Conservation (phyloP, 1,284 basidiomycete genomes). For the Pterulicium gracile region DNA sequence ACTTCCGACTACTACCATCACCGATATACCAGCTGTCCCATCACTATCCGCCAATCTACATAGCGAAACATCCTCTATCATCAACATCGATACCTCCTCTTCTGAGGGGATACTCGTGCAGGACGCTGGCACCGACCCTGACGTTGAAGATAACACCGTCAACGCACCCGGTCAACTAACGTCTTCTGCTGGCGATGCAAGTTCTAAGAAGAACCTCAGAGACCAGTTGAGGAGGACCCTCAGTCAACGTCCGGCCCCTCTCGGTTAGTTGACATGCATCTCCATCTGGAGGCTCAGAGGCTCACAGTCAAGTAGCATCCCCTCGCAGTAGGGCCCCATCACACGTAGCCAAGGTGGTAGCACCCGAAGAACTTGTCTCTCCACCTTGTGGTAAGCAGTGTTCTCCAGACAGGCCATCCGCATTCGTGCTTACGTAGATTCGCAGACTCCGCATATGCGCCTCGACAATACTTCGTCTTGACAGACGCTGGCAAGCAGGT, state of each 20-base stretch:
- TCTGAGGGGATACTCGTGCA: slow-evolving; percentile 53
- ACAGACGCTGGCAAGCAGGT: slow-evolving; percentile 94
- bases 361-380: background rate
- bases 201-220: slow-evolving; percentile 51
- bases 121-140: slow-evolving; percentile 45
- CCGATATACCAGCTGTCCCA: slow-evolving; percentile 28
- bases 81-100: slow-evolving; percentile 41
- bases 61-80: slow-evolving; percentile 58
- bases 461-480: slow-evolving; percentile 84
- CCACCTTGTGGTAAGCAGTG: slow-evolving; percentile 7
- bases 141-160: slow-evolving; percentile 38
- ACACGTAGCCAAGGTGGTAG: background rate
- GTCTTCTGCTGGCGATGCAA: slow-evolving; percentile 33
- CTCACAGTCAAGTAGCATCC: background rate
- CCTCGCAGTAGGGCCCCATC: background rate
- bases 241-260: slow-evolving; percentile 30
- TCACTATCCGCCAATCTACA: slow-evolving; percentile 36
- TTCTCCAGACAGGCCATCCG: slow-evolving; percentile 9
- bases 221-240: slow-evolving; percentile 62
- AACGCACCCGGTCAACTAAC: slow-evolving; percentile 25
- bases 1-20: slow-evolving; percentile 26
- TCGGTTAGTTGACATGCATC: slow-evolving; percentile 15
- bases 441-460: slow-evolving; percentile 36
- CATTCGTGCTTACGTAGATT: slow-evolving; percentile 17
- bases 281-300: background rate